Percentiles rank a stretch among this genome's conserved stretches.
These are phyloP conservation scores for Ilex aquifolium DNA, from an alignment of 257 asterid genomes.

Conservation along the genomic window DNA sequence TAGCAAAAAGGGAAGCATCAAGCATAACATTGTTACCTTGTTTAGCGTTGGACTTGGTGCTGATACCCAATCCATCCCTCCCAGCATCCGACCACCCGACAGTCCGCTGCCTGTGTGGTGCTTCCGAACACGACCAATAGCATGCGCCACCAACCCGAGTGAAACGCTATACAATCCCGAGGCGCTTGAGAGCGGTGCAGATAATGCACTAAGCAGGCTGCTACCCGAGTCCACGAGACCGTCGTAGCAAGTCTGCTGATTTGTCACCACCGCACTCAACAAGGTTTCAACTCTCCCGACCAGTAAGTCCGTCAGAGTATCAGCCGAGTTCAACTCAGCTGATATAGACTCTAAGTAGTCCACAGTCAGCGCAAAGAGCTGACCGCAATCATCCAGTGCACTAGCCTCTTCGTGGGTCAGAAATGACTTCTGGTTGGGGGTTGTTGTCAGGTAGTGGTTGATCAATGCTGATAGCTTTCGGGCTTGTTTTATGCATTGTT, in stretches of 20 bases:
- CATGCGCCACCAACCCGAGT: conserved; percentile 35
- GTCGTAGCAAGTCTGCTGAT: conserved; percentile 41
- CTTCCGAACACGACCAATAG: conserved; percentile 9
- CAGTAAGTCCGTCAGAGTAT: conserved; percentile 8
- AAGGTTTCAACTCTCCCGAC: conserved; percentile 27
- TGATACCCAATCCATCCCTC: conserved; percentile 18
- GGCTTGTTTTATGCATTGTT: conserved; percentile 26
- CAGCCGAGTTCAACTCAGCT: conserved; percentile 11
- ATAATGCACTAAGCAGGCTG: conserved; percentile 15
- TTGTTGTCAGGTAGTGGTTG: conserved; percentile 11
- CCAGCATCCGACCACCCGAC: conserved; percentile 8
- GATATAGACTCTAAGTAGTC: conserved; percentile 22
- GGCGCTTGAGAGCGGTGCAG: conserved; percentile 13
- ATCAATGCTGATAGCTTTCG: conserved; percentile 16
- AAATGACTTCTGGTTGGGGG: conserved; percentile 1
- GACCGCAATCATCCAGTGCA: conserved; percentile 34
- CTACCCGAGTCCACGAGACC: conserved; percentile 32
- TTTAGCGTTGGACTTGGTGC: conserved; percentile 12
- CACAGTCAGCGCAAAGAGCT: conserved; percentile 21
- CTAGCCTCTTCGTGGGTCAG: conserved; percentile 15
- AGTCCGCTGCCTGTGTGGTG: background rate
- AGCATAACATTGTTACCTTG: conserved; percentile 16
- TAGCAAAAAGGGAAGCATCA: too few relatives aligned
- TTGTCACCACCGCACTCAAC: conserved; percentile 45
- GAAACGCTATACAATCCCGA: conserved; percentile 20